These are phyloP conservation scores for Colletotrichum australisinense DNA, from an alignment of 2,329 filamentous ascomycete species.

Conservation along the genomic window DNA sequence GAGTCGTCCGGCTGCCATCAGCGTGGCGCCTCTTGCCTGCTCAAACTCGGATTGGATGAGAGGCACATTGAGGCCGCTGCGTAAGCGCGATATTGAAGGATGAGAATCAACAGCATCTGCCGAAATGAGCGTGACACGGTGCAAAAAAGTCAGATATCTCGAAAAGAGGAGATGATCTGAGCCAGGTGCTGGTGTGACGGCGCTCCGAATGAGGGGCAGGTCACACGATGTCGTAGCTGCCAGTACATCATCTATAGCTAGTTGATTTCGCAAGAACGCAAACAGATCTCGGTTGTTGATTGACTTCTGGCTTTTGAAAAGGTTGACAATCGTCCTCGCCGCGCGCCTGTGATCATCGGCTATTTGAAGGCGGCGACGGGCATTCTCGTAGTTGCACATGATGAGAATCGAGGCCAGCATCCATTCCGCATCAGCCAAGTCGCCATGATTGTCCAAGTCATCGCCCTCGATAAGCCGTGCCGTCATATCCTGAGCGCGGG, in stretches of 20 bases:
- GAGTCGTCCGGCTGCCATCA: neutral
- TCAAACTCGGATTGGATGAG: neutral
- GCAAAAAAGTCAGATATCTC: neutral
- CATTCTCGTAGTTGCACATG: conserved; percentile 44
- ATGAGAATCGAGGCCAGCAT: conserved; percentile 44
- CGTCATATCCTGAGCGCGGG: conserved; percentile 39
- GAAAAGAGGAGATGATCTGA: neutral
- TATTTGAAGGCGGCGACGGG: conserved; percentile 39
- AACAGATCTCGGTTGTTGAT: neutral
- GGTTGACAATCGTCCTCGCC: conserved; percentile 43
- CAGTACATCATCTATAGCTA: neutral
- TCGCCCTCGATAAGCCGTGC: conserved; percentile 37
- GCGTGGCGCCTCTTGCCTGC: neutral
- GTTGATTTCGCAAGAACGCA: neutral
- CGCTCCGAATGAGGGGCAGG: neutral
- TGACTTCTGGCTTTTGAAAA: conserved; percentile 36
- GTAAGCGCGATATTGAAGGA: neutral
- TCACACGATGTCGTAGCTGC: neutral
- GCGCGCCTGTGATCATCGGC: conserved; percentile 44
- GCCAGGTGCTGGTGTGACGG: neutral
- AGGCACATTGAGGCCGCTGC: neutral
- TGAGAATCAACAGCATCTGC: neutral
- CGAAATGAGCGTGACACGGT: neutral
- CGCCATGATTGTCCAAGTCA: conserved; percentile 38
- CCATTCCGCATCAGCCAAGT: conserved; percentile 43